Evolutionary conservation across 2,329 filamentous ascomycete genomes (phyloP).

Genomic region (Didymosphaeria variabile): DNA sequence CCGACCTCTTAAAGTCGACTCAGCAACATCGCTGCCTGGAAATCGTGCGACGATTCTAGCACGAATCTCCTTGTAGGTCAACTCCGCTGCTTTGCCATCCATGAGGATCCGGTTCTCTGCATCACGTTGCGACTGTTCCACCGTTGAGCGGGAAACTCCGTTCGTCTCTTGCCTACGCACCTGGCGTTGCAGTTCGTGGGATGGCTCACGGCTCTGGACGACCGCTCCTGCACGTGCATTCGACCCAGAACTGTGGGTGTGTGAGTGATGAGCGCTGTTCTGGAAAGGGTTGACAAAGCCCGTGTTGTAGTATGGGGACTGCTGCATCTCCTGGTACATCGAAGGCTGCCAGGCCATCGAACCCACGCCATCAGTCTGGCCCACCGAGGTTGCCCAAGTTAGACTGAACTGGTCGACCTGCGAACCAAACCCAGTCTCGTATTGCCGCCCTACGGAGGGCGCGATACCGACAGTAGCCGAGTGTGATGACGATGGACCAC

Average conservation of each 20-base stretch:
- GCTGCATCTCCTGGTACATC: background rate
- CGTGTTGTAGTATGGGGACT: background rate
- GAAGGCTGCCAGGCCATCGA: background rate
- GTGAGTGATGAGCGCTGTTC: background rate
- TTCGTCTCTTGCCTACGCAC: slow-evolving; percentile 1
- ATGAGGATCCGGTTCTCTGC: slow-evolving; percentile 56
- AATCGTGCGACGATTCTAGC: slow-evolving; percentile 48
- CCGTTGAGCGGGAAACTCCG: slow-evolving; percentile 9
- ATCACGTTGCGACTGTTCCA: slow-evolving; percentile 23
- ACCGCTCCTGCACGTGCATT: background rate
- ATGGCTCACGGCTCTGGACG: background rate
- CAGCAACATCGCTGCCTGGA: slow-evolving; percentile 67
- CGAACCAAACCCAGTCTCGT: background rate
- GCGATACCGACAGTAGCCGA: background rate
- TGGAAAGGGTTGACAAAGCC: background rate
- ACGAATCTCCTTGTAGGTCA: slow-evolving; percentile 73
- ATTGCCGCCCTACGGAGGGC: background rate
- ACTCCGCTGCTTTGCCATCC: slow-evolving; percentile 62
- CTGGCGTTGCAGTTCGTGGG: background rate
- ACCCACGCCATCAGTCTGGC: background rate
- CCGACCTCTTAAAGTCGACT: slow-evolving; percentile 76
- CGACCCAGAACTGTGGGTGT: background rate
- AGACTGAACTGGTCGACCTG: background rate
- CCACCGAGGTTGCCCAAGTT: background rate
- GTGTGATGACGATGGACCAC: background rate